Conservation (phyloP, 2,329 filamentous ascomycete species). For the Hypoxylon sp. region DNA sequence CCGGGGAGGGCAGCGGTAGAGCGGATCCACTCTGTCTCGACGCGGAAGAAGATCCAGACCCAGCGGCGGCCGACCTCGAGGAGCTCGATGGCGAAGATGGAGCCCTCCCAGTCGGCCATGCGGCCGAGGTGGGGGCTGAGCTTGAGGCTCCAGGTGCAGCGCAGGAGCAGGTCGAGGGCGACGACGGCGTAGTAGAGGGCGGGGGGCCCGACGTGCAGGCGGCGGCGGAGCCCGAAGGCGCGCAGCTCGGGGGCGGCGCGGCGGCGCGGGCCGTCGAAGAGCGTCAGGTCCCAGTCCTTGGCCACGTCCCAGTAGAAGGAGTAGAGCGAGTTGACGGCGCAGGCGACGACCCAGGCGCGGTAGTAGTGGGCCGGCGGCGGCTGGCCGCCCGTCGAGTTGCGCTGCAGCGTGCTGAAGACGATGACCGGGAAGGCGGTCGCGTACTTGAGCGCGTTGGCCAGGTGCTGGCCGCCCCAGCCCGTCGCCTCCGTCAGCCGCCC, state of each 20-base stretch:
- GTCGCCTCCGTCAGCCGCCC: conserved; percentile 61
- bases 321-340: conserved; percentile 85
- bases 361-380: conserved; percentile 58
- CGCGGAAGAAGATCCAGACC: conserved; percentile 96
- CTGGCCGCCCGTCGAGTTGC: conserved; percentile 58
- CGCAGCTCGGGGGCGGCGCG: conserved; percentile 67
- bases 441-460: conserved; percentile 96
- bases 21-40: conserved; percentile 91
- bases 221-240: conserved; percentile 78
- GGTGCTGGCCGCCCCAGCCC: conserved; percentile 84
- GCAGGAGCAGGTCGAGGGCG: conserved; percentile 76
- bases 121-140: conserved; percentile 82
- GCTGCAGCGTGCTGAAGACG: conserved; percentile 77
- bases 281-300: conserved; percentile 94
- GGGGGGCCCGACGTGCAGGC: conserved; percentile 75
- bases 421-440: conserved; percentile 93
- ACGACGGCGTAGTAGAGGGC: conserved; percentile 86
- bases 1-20: conserved; percentile 54
- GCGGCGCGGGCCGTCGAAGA: conserved; percentile 72
- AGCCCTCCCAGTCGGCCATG: conserved; percentile 85
- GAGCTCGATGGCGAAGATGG: conserved; percentile 86
- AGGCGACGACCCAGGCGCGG: conserved; percentile 73
- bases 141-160: conserved; percentile 92
- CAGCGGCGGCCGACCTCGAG: conserved; percentile 88
- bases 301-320: conserved; percentile 99